Base-by-base conservation (phyloP, 352 stramenopile species). In the Phytophthora pistaciae region DNA sequence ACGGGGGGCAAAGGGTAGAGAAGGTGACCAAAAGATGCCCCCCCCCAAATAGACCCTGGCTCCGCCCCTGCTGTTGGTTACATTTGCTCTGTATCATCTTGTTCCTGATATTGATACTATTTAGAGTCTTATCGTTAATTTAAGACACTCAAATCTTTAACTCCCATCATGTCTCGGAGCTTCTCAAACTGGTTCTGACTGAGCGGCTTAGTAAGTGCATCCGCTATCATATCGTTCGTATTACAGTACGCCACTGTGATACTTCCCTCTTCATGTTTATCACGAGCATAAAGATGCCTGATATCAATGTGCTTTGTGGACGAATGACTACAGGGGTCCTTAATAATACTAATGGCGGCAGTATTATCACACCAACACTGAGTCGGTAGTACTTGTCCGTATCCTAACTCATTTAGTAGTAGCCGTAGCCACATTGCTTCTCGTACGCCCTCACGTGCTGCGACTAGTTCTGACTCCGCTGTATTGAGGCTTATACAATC, bases 401-500 rank as follows among this genome's bases (percentile, higher is more conserved):
- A 42, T 18, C 16, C 42, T 21, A 49, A 49, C 18, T 64, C 54
- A 23, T 64, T 54, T 27, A 60, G 10, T 48, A 61, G 23, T 46
- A 56, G 18, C n/a, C 52, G 6, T 36, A 68, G 9, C 36, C 52
- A 62, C 40, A 58, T 54, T 33, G 36, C 61, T 16, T 61, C 53
- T 21, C 27, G 27, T 56, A 56, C 50, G 14, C 52, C 52, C 46
- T 62, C 40, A 55, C 50, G 56, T 23, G 33, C 36, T 33, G 60
- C 46, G 3, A 66, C 49, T 21, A 66, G 18, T 14, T 50, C 46
- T 53, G 60, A 27, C 18, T 66, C 46, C 3, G 46, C 48, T 36
- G 46, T 66, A 21, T 59, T 49, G 18, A 66, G 31, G 42, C 31
- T 66, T 42, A 66, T 66, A 52, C 29, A 40, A 18, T 66, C 44